Base-by-base conservation (phyloP, 2,329 filamentous ascomycete genomes). In the Trichophyton mentagrophytes region DNA sequence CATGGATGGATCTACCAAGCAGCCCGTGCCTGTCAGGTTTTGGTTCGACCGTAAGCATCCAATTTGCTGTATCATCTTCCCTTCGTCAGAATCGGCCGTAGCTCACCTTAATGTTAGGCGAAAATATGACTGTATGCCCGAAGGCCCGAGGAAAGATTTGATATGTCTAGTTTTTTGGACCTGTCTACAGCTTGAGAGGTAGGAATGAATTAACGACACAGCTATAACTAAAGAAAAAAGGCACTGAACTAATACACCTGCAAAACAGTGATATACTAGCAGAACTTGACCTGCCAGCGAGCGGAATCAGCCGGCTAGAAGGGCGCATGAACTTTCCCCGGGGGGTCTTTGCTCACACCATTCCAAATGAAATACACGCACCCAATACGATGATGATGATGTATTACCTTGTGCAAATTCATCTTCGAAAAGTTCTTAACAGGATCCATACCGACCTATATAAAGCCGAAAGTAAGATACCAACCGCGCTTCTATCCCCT, bases 131-230 rank as follows among this genome's bases (percentile, higher is more conserved):
- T 60, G 65, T 46, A 66, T 74, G 61, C 61, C 64, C 30, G 69
- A 71, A 13, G 67, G 68, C 1, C 63, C 65, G 4, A 47, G 65
- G 3, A 71, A 85, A 67, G 89, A 90, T 68, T 79, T 86, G 61
- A 78, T 87, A 40, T 78, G 87, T 13, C 81, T 95, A 66, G 87
- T 89, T 0, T 96, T 91, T 68, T 97, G 92, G 92, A 93, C 91
- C 6, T 95, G 89, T 70, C 77, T 96, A 64, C 92, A 97, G 69
- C 79, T 97, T 9, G 92, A 97, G 73, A 96, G 86, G 87, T 89
- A 72, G 66, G 51, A 8, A 38, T 13, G 33, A 38, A 13, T 38
- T 38, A 46, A 55, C 36, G 11, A 15, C 36, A 30, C 33, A 15
- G 3, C 4, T 20, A 44, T 30, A 51, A 33, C 27, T 25, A 17